Evolutionary conservation across 2,329 filamentous ascomycete species (phyloP).

Genomic region (Aspergillus intermedius): DNA sequence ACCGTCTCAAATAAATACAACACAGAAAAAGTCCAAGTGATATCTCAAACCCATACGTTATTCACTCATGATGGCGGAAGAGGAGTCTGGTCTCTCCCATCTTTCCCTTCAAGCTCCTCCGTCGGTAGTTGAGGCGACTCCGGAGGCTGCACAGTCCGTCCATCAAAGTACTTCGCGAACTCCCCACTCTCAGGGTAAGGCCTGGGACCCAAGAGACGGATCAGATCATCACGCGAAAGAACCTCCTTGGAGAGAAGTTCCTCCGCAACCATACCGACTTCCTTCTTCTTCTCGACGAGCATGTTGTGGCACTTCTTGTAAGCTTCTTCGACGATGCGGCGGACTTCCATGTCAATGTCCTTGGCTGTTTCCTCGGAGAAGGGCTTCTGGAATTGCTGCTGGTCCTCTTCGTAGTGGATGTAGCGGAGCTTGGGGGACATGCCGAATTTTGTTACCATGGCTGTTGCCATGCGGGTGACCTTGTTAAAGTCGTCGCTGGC

Average conservation of each 20-base stretch:
- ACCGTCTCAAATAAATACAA: conserved; percentile 24
- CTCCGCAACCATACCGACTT: conserved; percentile 85
- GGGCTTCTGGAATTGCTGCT: conserved; percentile 76
- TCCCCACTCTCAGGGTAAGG: conserved; percentile 81
- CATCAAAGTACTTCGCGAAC: conserved; percentile 86
- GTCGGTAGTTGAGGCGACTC: conserved; percentile 30
- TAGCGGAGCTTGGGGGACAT: conserved; percentile 95
- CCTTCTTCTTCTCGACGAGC: conserved; percentile 74
- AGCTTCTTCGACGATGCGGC: conserved; percentile 83
- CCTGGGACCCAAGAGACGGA: conserved; percentile 75
- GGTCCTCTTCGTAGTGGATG: conserved; percentile 77
- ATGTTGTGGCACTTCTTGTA: conserved; percentile 86
- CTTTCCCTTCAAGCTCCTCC: conserved; percentile 36
- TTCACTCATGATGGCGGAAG: conserved; percentile 14
- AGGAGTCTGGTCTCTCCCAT: conserved; percentile 30
- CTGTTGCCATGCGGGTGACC: conserved; percentile 88
- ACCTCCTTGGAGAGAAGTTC: conserved; percentile 90
- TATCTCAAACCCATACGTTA: conserved; percentile 7
- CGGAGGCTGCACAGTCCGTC: conserved; percentile 49
- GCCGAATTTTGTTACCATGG: conserved; percentile 99
- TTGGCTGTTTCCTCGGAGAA: conserved; percentile 93
- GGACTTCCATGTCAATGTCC: conserved; percentile 85
- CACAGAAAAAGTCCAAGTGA: conserved; percentile 17
- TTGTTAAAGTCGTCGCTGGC: conserved; percentile 98
- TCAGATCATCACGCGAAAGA: conserved; percentile 83